Evolutionary conservation across 352 stramenopile species (phyloP), one percentile per base, ranked within the genome.

Genomic region (Pythium aquatile): DNA sequence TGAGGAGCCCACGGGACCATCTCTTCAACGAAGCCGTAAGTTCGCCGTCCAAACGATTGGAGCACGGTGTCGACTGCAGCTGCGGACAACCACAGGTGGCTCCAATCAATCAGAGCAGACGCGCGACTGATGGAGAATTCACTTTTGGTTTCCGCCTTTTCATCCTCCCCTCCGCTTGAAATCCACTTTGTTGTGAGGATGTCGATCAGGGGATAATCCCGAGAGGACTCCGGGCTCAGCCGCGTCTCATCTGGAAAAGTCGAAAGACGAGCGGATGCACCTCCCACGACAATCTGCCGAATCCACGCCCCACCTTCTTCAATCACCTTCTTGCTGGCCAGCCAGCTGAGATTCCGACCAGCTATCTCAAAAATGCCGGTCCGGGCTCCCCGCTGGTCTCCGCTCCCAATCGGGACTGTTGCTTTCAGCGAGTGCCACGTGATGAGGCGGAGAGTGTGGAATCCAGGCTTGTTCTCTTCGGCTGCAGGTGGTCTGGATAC

Each of bases 371-470:
- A n/a, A 26, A 30, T 17, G 24, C 20, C 7, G 2, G 10, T 14
- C 5, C 20, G 7, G 10, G 5, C 5, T 28, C 44, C 8, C 11
- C 17, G 24, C 44, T 29, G n/a, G 5, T n/a, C 6, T 5, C 8
- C 5, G 28, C 7, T 26, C 2, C 16, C 29, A 30, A 35, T 2
- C 30, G 30, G 5, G 20, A 40, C n/a, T 2, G 52, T 58, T 17
- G 52, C 62, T 2, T 28, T 37, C 24, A 54, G 35, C 2, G 63
- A 70, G 51, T 70, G 56, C 8, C 59, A 37, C 11, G 63, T 70
- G 26, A 70, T 40, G 11, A 70, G 44, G 20, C 55, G 55, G 17
- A 39, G 8, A n/a, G 20, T 20, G 29, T 58, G 30, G 5, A 39
- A 17, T 11, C 32, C 37, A n/a, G 49, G 49, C 26, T 55, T 55